Percentiles rank a stretch among this genome's conserved stretches.
These are phyloP conservation scores for Zygosaccharomyces sapae DNA, from an alignment of 1,139 yeast species.

Conservation along the genomic window DNA sequence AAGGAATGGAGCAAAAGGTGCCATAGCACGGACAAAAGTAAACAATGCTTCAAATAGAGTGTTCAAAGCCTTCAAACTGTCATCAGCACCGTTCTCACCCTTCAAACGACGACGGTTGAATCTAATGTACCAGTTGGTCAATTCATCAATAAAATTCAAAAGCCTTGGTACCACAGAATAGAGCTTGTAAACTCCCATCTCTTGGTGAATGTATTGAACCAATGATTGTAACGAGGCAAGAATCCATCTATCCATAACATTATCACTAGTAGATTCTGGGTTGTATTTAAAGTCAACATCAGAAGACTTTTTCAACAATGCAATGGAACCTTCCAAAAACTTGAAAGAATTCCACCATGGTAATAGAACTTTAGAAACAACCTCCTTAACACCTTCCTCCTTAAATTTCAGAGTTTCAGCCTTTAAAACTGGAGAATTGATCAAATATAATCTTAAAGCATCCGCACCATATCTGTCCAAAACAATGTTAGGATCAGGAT, in stretches of 20 bases:
- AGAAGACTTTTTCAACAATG: constrained; percentile 71
- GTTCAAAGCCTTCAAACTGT: constrained; percentile 81
- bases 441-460: constrained; percentile 90
- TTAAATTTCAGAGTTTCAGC: constrained; percentile 96
- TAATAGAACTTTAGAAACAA: constrained; percentile 86
- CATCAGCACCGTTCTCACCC: constrained; percentile 84
- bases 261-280: constrained; percentile 57
- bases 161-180: constrained; percentile 95
- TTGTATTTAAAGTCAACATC: constrained; percentile 71
- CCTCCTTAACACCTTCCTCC: constrained; percentile 98
- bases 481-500: constrained; percentile 87
- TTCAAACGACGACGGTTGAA: constrained; percentile 96
- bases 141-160: constrained; percentile 80
- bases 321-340: constrained; percentile 93
- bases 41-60: constrained; percentile 86
- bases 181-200: constrained; percentile 84
- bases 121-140: constrained; percentile 98
- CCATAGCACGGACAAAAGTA: constrained; percentile 91
- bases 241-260: constrained; percentile 98
- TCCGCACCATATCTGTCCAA: constrained; percentile 93
- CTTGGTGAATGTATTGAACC: constrained; percentile 76
- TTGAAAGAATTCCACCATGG: constrained; percentile 99
- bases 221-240: constrained; percentile 91
- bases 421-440: constrained; percentile 94
- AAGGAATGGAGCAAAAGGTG: constrained; percentile 96